A percentile compares a stretch with the other conserved stretches of the same genome.
These are phyloP conservation scores for Geoglossum glabrum DNA, from an alignment of 495 filamentous ascomycete species.

Conservation along the genomic window DNA sequence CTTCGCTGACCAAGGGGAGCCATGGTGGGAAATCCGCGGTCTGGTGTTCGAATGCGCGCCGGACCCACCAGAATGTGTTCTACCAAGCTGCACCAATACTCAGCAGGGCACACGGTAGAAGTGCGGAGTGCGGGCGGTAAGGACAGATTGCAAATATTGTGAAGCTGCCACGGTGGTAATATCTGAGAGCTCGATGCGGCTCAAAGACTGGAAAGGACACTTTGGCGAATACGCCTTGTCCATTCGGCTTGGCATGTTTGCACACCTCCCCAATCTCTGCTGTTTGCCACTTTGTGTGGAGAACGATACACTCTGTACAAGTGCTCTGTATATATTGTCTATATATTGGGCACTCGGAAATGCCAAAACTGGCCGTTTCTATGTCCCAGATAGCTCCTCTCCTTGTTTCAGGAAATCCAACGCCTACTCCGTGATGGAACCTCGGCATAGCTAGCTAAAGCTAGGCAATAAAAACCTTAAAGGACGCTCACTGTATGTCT, in stretches of 20 bases:
- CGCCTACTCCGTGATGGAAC: too few relatives aligned
- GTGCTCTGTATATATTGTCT: too few relatives aligned
- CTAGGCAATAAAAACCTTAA: too few relatives aligned
- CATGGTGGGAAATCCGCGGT: conserved; percentile 20
- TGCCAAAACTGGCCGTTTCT: background rate
- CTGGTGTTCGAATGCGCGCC: background rate
- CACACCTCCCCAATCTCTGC: too few relatives aligned
- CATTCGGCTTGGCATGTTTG: background rate
- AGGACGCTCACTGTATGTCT: too few relatives aligned
- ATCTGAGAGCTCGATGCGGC: background rate
- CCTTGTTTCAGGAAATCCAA: background rate
- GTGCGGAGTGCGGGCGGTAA: background rate
- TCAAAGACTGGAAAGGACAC: background rate
- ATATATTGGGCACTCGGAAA: background rate
- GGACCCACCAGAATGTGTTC: background rate
- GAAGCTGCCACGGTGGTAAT: background rate
- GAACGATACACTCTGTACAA: too few relatives aligned
- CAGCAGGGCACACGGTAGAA: background rate
- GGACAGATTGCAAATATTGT: background rate
- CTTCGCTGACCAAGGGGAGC: conserved; percentile 28
- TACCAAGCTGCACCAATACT: background rate
- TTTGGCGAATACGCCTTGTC: background rate
- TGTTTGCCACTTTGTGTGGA: too few relatives aligned
- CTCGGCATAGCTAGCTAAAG: too few relatives aligned
- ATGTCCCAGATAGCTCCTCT: background rate